Base-by-base conservation (phyloP, 2,329 filamentous ascomycete genomes). In the Microsporum canis region DNA sequence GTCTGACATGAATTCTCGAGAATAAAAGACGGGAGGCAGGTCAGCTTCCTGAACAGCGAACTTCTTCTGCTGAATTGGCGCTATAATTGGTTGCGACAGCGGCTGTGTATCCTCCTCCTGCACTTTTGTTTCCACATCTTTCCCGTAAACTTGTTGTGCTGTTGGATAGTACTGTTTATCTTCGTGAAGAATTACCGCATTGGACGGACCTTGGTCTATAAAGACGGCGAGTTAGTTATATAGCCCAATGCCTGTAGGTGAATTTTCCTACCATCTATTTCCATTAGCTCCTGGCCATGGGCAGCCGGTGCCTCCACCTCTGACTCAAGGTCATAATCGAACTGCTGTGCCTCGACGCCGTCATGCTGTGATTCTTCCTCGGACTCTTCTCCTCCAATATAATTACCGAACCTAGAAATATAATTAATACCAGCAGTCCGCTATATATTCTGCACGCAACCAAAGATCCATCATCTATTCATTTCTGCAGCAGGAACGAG, bases 111-210 rank as follows among this genome's bases (percentile, higher is more conserved):
- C 94, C 77, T 97, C 94, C 75, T 99, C 94, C 71, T 97, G 89
- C 41, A 99, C 92, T 74, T 96, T 78, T 1, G 92, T 94, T 77
- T 99, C 94, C 68, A 99, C 94, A 76, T 94, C 91, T 68, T 86
- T 82, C 59, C 94, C 94, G 72, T 97, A 99, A 47, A 96, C 86
- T 74, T 99, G 94, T 71, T 92, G 87, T 61, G 94, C 94, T n/a
- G 91, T 96, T 34, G 94, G 94, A 72, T 99, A 99, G 76, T 99
- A 99, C 73, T 97, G 94, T 75, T 99, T 99, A 78, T 99, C 94
- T 80, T 99, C 94, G 77, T 99, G 94, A 53, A 99, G 83, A 62
- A 99, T 83, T n/a, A 99, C 91, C 58, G 94, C 92, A 74, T 97
- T 99, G 3, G 91, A 96, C 2, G 92, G 89, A 12, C 88, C 91